A percentile compares a stretch with the other conserved stretches of the same genome.
These are phyloP conservation scores for Spathaspora sp. DNA, from an alignment of 805 yeast species.

Conservation along the genomic window DNA sequence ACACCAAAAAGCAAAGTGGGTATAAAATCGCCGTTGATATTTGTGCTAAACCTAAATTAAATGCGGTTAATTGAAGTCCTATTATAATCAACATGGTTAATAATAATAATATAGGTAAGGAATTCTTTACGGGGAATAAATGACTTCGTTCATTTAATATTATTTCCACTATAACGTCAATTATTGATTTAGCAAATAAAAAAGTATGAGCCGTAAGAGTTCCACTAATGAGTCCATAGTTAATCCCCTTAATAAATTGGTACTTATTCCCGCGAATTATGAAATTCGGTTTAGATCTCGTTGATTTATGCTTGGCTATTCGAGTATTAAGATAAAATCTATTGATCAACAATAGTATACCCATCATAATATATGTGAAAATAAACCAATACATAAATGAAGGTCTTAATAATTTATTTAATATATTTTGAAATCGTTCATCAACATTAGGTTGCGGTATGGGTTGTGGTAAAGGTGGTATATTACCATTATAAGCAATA, in stretches of 20 bases:
- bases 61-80: slow-evolving; percentile 63
- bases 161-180: slow-evolving; percentile 59
- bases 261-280: slow-evolving; percentile 10
- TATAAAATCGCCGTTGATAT: slow-evolving; percentile 75
- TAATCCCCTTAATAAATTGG: slow-evolving; percentile 49
- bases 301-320: slow-evolving; percentile 5
- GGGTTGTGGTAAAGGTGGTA: slow-evolving; percentile 9
- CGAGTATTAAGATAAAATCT: slow-evolving; percentile 13
- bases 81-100: slow-evolving; percentile 58
- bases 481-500: slow-evolving; percentile 72
- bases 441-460: slow-evolving; percentile 20
- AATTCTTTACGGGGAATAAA: slow-evolving; percentile 15
- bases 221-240: slow-evolving; percentile 70
- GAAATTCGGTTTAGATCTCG: not conserved
- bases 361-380: slow-evolving; percentile 28
- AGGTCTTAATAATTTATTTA: slow-evolving; percentile 32
- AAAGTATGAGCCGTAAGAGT: slow-evolving; percentile 81
- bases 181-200: slow-evolving; percentile 78
- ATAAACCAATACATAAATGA: slow-evolving; percentile 59
- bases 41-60: slow-evolving; percentile 68
- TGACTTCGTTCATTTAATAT: slow-evolving; percentile 22
- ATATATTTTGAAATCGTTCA: slow-evolving; percentile 35
- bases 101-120: slow-evolving; percentile 43
- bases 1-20: slow-evolving; percentile 82
- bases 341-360: slow-evolving; percentile 20